Conservation (phyloP, 2,329 filamentous ascomycete genomes). For the Podosphaera xanthii region DNA sequence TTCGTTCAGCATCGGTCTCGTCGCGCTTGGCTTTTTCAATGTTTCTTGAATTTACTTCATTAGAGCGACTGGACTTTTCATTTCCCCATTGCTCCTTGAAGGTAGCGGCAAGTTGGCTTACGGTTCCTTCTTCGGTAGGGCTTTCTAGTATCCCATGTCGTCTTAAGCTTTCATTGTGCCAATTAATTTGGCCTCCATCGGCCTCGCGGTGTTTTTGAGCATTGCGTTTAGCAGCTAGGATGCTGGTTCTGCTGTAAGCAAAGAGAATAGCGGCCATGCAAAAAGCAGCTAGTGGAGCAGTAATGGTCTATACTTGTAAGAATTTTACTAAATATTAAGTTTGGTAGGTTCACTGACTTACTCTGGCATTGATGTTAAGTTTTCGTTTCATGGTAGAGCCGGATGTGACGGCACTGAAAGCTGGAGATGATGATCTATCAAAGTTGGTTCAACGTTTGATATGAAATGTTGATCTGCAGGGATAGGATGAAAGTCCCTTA, state of each 20-base stretch:
- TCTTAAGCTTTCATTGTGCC: conserved; percentile 29
- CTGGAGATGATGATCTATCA: no score
- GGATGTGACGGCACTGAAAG: no score
- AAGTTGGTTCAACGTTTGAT: no score
- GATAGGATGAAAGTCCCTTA: no score
- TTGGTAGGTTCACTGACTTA: neutral
- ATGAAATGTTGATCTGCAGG: no score
- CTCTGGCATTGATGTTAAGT: conserved; percentile 12
- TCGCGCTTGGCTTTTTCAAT: neutral
- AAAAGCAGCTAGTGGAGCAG: conserved; percentile 28
- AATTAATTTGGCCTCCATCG: conserved; percentile 30
- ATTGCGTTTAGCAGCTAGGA: conserved; percentile 41
- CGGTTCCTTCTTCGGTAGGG: conserved; percentile 16
- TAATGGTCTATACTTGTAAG: conserved; percentile 15
- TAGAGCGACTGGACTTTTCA: neutral
- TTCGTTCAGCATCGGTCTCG: conserved; percentile 11
- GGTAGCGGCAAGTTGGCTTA: conserved; percentile 12
- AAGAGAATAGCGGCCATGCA: conserved; percentile 30
- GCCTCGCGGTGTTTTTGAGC: conserved; percentile 34
- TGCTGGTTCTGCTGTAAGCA: conserved; percentile 39
- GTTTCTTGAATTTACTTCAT: neutral
- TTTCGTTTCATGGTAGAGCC: conserved; percentile 8
- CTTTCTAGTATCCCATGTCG: conserved; percentile 26
- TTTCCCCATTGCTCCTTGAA: conserved; percentile 5
- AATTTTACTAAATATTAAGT: neutral